Conservation (phyloP, 352 stramenopile species). For the Globisporangium carolinianum region DNA sequence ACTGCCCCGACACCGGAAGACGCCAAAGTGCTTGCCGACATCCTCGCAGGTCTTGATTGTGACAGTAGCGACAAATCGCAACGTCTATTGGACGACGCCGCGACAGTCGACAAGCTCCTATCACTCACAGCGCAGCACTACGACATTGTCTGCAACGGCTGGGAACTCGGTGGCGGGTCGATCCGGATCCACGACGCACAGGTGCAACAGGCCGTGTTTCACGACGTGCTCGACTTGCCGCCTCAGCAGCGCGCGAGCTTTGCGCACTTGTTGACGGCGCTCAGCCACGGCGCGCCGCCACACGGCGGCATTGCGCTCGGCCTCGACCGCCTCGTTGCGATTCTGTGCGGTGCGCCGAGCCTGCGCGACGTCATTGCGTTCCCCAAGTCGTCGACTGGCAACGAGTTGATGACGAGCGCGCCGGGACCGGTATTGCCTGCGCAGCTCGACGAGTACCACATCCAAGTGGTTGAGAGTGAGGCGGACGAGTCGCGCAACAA, state of each 20-base stretch:
- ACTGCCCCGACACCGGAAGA: slow-evolving; percentile 59
- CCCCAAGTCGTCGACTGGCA: slow-evolving; percentile 83
- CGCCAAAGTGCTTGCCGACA: slow-evolving; percentile 31
- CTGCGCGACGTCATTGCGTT: slow-evolving; percentile 89
- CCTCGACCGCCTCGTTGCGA: slow-evolving; percentile 77
- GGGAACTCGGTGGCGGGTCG: slow-evolving; percentile 80
- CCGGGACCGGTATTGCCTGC: slow-evolving; percentile 55
- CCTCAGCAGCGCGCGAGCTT: slow-evolving; percentile 70
- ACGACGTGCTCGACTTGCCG: slow-evolving; percentile 69
- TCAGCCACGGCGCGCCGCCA: slow-evolving; percentile 71
- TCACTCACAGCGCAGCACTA: slow-evolving; percentile 75
- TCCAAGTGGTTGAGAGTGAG: slow-evolving; percentile 16
- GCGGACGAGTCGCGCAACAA: too few relatives aligned
- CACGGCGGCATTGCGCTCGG: slow-evolving; percentile 84
- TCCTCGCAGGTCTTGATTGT: slow-evolving; percentile 18
- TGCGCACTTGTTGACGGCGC: slow-evolving; percentile 72
- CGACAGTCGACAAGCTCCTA: slow-evolving; percentile 47
- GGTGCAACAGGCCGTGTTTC: slow-evolving; percentile 71
- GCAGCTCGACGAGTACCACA: slow-evolving; percentile 77
- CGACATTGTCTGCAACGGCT: slow-evolving; percentile 87
- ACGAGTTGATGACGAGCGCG: slow-evolving; percentile 83
- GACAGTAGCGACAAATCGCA: slow-evolving; percentile 10
- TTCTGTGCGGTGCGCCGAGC: slow-evolving; percentile 70
- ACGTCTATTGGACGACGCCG: slow-evolving; percentile 40
- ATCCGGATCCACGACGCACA: slow-evolving; percentile 78